phyloP scores from a whole-genome alignment of 1,284 basidiomycete species.

The Pterula multifida region DNA sequence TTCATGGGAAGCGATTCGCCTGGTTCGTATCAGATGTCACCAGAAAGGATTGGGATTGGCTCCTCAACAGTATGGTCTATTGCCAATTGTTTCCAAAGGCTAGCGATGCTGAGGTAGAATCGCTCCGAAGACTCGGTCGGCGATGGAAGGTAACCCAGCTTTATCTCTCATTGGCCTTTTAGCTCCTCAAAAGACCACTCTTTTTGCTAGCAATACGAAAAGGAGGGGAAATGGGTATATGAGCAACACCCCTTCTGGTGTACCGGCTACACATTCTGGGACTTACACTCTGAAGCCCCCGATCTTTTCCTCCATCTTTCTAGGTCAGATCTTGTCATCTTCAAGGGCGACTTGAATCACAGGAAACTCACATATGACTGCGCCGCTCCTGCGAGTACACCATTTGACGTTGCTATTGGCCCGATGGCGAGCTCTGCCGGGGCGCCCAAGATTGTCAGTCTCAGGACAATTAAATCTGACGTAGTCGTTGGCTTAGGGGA shows the following conservation, averaged over 20 bases:
- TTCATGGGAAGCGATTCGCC: constrained; percentile 86
- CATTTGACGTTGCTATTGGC: constrained; percentile 88
- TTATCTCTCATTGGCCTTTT: neutral
- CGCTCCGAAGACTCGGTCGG: constrained; percentile 68
- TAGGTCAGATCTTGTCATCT: constrained; percentile 85
- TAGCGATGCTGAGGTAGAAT: constrained; percentile 71
- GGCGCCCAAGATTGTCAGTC: constrained; percentile 76
- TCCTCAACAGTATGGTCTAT: constrained; percentile 79
- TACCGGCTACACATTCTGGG: constrained; percentile 93
- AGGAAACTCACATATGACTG: constrained; percentile 90
- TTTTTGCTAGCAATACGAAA: constrained; percentile 68
- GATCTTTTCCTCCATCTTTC: constrained; percentile 92
- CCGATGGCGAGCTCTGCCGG: constrained; percentile 85
- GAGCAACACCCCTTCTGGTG: constrained; percentile 98
- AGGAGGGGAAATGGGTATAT: constrained; percentile 89
- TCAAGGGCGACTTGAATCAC: constrained; percentile 95
- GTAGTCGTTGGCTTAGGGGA: constrained; percentile 60
- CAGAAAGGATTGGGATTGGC: constrained; percentile 93
- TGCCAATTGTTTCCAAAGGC: constrained; percentile 81
- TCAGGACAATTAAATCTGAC: constrained; percentile 85
- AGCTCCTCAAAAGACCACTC: constrained; percentile 6
- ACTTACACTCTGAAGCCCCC: constrained; percentile 79
- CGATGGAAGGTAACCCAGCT: constrained; percentile 74
- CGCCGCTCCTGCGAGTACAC: constrained; percentile 82
- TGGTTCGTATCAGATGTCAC: constrained; percentile 99